These are phyloP conservation scores for Boletus patriciae DNA, from an alignment of 768 basidiomycete species.

Conservation along the genomic window DNA sequence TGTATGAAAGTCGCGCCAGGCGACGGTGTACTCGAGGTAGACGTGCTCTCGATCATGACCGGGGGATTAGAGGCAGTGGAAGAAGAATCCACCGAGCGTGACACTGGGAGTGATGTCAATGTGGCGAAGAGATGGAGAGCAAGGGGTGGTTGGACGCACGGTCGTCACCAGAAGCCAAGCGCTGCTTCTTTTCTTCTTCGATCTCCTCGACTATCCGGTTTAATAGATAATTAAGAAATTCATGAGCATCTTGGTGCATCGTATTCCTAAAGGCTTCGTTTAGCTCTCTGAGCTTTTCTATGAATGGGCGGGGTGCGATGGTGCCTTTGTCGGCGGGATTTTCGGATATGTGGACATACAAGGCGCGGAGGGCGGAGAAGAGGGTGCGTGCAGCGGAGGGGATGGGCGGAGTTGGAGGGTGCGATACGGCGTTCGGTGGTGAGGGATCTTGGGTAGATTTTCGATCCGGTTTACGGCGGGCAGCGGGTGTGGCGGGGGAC, in stretches of 20 bases:
- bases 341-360: conserved; percentile 80
- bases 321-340: conserved; percentile 81
- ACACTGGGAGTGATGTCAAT: conserved; percentile 42
- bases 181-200: conserved; percentile 62
- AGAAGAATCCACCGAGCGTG: conserved; percentile 58
- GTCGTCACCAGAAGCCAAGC: conserved; percentile 56
- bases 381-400: conserved; percentile 69
- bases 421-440: conserved; percentile 28
- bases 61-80: conserved; percentile 46
- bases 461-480: conserved; percentile 60
- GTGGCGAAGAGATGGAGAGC: conserved; percentile 4
- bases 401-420: conserved; percentile 44
- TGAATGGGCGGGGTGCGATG: conserved; percentile 85
- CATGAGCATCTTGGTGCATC: conserved; percentile 98
- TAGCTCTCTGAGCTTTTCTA: conserved; percentile 89
- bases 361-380: conserved; percentile 89
- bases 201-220: conserved; percentile 94
- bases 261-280: conserved; percentile 90
- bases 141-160: conserved; percentile 45
- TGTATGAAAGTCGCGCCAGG: conserved; percentile 79
- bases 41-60: conserved; percentile 42
- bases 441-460: conserved; percentile 40
- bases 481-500: conserved; percentile 28
- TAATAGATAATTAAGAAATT: conserved; percentile 92
- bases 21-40: conserved; percentile 48